Evolutionary conservation across 2,329 filamentous ascomycete species (phyloP), one percentile per base, ranked within the genome.

Genomic region (Chaetomium sp.): DNA sequence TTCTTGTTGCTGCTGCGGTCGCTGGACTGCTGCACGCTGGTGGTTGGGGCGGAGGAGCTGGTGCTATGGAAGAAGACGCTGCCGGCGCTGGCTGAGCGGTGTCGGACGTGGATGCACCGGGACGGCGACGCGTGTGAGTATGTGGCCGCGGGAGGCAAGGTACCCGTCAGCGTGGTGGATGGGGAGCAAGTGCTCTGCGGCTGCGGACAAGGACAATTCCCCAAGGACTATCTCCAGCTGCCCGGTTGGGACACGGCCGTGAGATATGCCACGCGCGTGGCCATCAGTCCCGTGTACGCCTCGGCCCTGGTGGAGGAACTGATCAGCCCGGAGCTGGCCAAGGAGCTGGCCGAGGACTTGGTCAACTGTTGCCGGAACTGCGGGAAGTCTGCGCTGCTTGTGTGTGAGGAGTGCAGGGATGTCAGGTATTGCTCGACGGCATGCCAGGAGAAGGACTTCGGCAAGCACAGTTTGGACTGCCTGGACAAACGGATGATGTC

Each of bases 381-480:
- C 54, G 70, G 70, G 12, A 69, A 67, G 48, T 62, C 60, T 1
- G 63, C 70, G 34, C 60, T 82, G 53, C 71, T 74, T 64, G 75
- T 66, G 58, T 82, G 79, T 57, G 56, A 59, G 50, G 61, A 73
- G 6, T 83, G 80, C 55, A 64, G 67, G 59, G 65, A 64, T 49
- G 75, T 66, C 10, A 71, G 65, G 58, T 84, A 83, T 53, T 84
- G 80, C 65, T 77, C 74, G 3, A 56, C 54, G 0, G 72, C 75
- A 49, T 84, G 80, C 53, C 80, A 83, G 71, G 75, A 72, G 65
- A 71, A 68, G 59, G 76, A 81, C 55, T 83, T 79, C 79, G 76
- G 73, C 62, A 74, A 69, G 62, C 79, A 84, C 63, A 67, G 72
- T 40, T 68, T 66, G 56, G 73, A 75, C 59, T 79, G 76, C 49